Conservation (phyloP, 2,329 filamentous ascomycete species). For the Leptoxyphium fumago region DNA sequence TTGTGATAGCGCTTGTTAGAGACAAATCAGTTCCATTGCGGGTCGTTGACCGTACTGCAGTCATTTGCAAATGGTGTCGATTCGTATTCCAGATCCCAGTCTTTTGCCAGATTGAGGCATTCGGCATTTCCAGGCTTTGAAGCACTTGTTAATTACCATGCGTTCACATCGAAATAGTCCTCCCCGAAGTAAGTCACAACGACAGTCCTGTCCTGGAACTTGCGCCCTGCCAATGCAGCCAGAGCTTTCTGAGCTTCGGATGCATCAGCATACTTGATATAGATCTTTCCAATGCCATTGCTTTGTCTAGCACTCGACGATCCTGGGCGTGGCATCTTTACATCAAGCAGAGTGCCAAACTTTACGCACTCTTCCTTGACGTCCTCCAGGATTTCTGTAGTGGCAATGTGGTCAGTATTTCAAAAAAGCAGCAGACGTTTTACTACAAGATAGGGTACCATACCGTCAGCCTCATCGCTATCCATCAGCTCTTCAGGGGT, state of each 20-base stretch:
- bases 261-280: constrained; percentile 72
- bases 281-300: constrained; percentile 92
- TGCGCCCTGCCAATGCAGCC: constrained; percentile 78
- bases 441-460: constrained; percentile 10
- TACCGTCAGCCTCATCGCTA: constrained; percentile 88
- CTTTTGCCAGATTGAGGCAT: too few relatives aligned
- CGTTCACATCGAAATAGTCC: constrained; percentile 88
- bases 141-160: constrained; percentile 46
- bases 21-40: too few relatives aligned
- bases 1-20: too few relatives aligned
- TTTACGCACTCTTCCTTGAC: constrained; percentile 87
- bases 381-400: constrained; percentile 84
- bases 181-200: constrained; percentile 95
- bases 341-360: constrained; percentile 68
- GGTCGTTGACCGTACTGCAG: too few relatives aligned
- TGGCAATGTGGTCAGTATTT: too few relatives aligned
- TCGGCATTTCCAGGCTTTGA: too few relatives aligned
- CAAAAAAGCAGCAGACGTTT: not conserved
- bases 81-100: too few relatives aligned
- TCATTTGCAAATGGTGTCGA: too few relatives aligned
- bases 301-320: constrained; percentile 61
- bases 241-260: constrained; percentile 74
- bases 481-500: constrained; percentile 90
- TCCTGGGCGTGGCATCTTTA: constrained; percentile 77
- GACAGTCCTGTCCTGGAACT: constrained; percentile 92